Conservation (phyloP, 441 rosid genomes). For the Pelargonium australe region DNA sequence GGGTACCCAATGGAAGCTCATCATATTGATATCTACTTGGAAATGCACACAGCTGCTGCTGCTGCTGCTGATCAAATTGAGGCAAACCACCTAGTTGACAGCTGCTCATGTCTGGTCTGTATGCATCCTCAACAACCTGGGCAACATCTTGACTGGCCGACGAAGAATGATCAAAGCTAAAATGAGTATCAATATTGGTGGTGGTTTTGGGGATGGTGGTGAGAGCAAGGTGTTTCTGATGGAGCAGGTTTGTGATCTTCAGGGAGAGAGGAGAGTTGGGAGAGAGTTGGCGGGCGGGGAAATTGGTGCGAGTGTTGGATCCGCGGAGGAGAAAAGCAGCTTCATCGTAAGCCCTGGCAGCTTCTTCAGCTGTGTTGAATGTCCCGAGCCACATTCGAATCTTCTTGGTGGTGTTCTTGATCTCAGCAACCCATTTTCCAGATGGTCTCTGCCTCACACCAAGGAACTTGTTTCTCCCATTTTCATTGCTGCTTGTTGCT, state of each 20-base stretch:
- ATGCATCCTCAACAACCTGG: not conserved
- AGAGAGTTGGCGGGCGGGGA: slow-evolving; percentile 46
- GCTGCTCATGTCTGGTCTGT: not conserved
- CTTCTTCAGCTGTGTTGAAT: slow-evolving; percentile 43
- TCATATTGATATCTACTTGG: not conserved
- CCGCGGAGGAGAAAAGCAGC: slow-evolving; percentile 65
- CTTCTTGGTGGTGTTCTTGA: slow-evolving; percentile 45
- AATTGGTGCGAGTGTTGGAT: slow-evolving; percentile 55
- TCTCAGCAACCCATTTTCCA: slow-evolving; percentile 46
- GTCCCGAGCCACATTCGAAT: slow-evolving; percentile 47
- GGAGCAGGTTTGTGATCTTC: slow-evolving; percentile 55
- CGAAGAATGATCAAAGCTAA: not conserved
- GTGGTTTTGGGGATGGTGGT: slow-evolving; percentile 15
- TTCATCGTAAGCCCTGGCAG: slow-evolving; percentile 63
- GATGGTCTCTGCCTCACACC: slow-evolving; percentile 50
- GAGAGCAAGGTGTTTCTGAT: slow-evolving; percentile 48
- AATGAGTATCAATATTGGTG: not conserved
- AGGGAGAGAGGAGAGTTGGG: slow-evolving; percentile 46
- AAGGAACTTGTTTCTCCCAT: slow-evolving; percentile 21
- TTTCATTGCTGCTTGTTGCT: not conserved
- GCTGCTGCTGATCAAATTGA: not conserved
- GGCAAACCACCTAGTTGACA: not conserved
- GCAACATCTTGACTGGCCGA: not conserved
- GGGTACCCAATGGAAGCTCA: not conserved
- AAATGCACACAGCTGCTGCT: not conserved